These are phyloP conservation scores for Cyclotella sp. DNA, from an alignment of 108 stramenopile species.

Conservation along the genomic window DNA sequence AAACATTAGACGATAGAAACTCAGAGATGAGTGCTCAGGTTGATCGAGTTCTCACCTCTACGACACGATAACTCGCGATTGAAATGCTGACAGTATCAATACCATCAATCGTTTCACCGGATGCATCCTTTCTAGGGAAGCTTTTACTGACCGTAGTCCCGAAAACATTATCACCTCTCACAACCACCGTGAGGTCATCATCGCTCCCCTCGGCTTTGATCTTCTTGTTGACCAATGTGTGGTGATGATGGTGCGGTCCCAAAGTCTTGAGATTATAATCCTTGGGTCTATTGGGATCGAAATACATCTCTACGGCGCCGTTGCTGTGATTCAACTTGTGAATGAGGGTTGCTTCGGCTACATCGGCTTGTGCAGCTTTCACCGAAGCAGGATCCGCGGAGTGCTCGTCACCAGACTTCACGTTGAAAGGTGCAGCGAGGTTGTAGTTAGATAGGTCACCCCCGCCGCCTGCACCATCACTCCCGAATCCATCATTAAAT, in stretches of 20 bases:
- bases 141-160: constrained; percentile 91
- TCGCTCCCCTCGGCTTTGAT: constrained; percentile 59
- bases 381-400: constrained; percentile 39
- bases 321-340: constrained; percentile 50
- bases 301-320: constrained; percentile 55
- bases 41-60: constrained; percentile 57
- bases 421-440: constrained; percentile 57
- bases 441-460: constrained; percentile 48
- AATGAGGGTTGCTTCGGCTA: constrained; percentile 69
- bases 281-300: constrained; percentile 52
- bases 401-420: constrained; percentile 40
- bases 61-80: constrained; percentile 88
- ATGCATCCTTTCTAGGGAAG: constrained; percentile 64
- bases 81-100: constrained; percentile 87
- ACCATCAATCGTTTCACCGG: constrained; percentile 58
- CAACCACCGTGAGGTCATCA: constrained; percentile 66
- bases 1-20: background rate
- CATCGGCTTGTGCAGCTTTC: constrained; percentile 61
- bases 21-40: background rate
- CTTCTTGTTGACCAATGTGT: constrained; percentile 54
- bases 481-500: constrained; percentile 71
- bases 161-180: constrained; percentile 84
- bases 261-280: constrained; percentile 50
- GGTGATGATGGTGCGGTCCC: constrained; percentile 57
- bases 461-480: constrained; percentile 14